Evolutionary conservation across 139 green algal species (phyloP).

Genomic region (Volvox reticuliferus): DNA sequence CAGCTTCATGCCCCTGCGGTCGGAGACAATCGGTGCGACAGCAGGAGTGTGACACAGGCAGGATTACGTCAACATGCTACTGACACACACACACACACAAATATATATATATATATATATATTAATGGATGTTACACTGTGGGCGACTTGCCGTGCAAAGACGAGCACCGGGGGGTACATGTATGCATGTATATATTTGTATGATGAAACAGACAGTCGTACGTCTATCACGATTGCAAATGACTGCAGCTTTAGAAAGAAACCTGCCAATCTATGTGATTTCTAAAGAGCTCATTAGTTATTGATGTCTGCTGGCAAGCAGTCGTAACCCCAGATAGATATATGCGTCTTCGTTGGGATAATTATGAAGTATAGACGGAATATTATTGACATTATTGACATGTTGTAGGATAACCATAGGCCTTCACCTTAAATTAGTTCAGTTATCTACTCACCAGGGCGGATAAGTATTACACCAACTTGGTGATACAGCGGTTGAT

Average conservation of each 20-base stretch:
- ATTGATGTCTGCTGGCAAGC: no score
- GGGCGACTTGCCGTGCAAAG: background rate
- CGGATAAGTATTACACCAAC: slow-evolving; percentile 16
- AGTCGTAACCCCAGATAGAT: no score
- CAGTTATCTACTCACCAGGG: background rate
- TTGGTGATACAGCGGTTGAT: background rate
- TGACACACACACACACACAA: no score
- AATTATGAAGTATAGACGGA: background rate
- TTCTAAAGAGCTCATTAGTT: no score
- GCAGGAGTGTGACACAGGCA: no score
- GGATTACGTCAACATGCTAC: no score
- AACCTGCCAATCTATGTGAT: background rate
- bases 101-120: no score
- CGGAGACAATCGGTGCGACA: no score
- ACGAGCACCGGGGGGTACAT: background rate
- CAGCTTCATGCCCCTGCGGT: background rate
- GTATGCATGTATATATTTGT: background rate
- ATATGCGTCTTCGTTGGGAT: no score
- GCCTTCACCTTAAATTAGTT: background rate
- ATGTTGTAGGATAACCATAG: no score
- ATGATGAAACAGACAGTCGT: background rate
- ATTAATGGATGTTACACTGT: no score
- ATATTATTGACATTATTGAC: background rate
- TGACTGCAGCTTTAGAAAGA: background rate
- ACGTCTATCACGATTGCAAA: background rate